Conservation (phyloP, 176 grass and related monocot genomes). For the Paspalum notatum region DNA sequence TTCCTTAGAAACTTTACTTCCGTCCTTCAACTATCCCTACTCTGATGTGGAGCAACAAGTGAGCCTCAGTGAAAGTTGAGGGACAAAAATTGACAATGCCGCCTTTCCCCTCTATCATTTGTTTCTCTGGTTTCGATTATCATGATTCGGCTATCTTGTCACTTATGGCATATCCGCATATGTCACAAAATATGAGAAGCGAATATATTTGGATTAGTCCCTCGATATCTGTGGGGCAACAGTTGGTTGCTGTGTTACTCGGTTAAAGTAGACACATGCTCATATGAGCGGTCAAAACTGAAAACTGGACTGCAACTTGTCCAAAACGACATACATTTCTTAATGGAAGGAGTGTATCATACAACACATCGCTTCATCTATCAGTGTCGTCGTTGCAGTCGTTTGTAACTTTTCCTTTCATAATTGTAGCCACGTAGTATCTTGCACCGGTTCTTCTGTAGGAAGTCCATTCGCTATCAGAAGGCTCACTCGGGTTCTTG, state of each 20-base stretch:
- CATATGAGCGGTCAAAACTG: neutral
- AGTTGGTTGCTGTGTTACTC: too few relatives aligned
- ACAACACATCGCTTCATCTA: neutral
- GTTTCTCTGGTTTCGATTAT: neutral
- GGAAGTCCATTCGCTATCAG: slow-evolving; percentile 1
- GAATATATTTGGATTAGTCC: too few relatives aligned
- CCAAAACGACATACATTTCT: neutral
- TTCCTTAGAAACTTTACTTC: neutral
- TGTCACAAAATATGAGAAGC: too few relatives aligned
- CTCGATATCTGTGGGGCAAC: too few relatives aligned
- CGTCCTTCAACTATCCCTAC: neutral
- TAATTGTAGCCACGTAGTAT: neutral
- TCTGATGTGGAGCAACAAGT: neutral
- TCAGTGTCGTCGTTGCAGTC: neutral
- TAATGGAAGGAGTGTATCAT: neutral
- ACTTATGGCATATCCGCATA: neutral
- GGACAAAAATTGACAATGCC: neutral
- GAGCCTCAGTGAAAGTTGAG: neutral
- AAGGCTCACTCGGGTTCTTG: neutral
- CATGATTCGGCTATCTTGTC: neutral
- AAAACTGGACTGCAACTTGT: neutral
- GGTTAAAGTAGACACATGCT: too few relatives aligned
- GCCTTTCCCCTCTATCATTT: neutral
- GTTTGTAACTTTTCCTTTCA: neutral
- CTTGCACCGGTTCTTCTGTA: neutral